Conservation (phyloP, 805 yeast genomes). For the Metschnikowia vanudenii region DNA sequence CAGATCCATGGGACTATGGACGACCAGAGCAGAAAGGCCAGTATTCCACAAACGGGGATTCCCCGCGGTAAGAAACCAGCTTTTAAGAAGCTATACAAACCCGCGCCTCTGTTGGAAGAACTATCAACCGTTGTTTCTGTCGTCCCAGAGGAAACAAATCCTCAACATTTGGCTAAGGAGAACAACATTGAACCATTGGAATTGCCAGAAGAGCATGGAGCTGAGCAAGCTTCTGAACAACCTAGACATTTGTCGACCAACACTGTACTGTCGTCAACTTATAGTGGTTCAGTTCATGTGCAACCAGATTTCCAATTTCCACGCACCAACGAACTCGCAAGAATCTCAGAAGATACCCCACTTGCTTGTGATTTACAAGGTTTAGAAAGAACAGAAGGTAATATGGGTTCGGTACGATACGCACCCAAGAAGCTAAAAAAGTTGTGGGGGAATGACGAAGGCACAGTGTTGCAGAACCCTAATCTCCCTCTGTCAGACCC, state of each 20-base stretch:
- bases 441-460: not conserved
- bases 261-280: constrained; percentile 13
- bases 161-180: not conserved
- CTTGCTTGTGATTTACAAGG: not conserved
- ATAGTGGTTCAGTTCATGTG: constrained; percentile 13
- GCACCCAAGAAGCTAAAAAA: not conserved
- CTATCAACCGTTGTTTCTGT: constrained; percentile 11
- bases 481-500: no score
- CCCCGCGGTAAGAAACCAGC: constrained; percentile 27
- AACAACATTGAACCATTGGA: not conserved
- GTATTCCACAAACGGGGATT: constrained; percentile 21
- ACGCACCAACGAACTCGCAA: constrained; percentile 1
- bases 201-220: no score
- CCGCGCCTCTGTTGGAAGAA: constrained; percentile 24
- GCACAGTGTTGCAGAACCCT: not conserved
- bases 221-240: not conserved
- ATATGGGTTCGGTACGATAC: constrained; percentile 6
- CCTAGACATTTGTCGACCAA: constrained; percentile 1
- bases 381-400: not conserved
- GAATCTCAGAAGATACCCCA: constrained; percentile 2
- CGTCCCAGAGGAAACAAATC: not conserved
- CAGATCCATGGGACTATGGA: not conserved
- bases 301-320: constrained; percentile 16
- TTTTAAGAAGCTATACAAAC: constrained; percentile 23
- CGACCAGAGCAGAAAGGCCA: constrained; percentile 1